A percentile compares a stretch with the other conserved stretches of the same genome.
These are phyloP conservation scores for Cenchrus fungigraminus DNA, from an alignment of 176 grass and related monocot genomes.

Conservation along the genomic window DNA sequence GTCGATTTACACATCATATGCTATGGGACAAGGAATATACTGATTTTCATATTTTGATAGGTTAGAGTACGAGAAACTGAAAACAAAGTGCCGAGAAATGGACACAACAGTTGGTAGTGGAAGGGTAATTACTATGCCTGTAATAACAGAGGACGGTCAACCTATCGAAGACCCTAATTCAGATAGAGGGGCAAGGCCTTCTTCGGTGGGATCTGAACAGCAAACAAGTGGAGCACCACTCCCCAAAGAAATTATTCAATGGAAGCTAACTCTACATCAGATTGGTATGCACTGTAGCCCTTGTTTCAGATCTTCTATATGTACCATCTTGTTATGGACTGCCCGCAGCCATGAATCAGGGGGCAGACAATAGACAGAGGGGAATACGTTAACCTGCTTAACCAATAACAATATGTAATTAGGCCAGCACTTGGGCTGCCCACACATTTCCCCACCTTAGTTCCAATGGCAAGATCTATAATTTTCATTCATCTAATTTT, in stretches of 20 bases:
- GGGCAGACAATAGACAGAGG: neutral
- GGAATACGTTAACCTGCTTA: neutral
- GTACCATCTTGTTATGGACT: neutral
- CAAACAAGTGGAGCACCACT: constrained; percentile 43
- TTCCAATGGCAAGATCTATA: neutral
- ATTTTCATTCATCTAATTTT: constrained; percentile 22
- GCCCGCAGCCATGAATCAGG: neutral
- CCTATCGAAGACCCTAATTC: constrained; percentile 56
- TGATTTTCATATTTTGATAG: constrained; percentile 57
- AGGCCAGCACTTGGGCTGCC: neutral
- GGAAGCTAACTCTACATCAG: constrained; percentile 96
- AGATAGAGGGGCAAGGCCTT: constrained; percentile 37
- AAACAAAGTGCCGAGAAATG: constrained; percentile 93
- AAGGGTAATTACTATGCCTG: constrained; percentile 77
- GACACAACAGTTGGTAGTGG: constrained; percentile 80
- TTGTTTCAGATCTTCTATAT: constrained; percentile 2
- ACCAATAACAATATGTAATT: neutral
- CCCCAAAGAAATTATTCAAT: constrained; percentile 71
- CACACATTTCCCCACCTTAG: neutral
- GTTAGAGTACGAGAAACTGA: constrained; percentile 87
- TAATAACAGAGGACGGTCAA: constrained; percentile 82
- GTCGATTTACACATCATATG: constrained; percentile 11
- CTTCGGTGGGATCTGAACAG: constrained; percentile 34
- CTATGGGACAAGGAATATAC: constrained; percentile 29
- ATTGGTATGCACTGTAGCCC: constrained; percentile 62